Evolutionary conservation across 352 stramenopile genomes (phyloP).

Genomic region (Phytophthora macrochlamydospora): DNA sequence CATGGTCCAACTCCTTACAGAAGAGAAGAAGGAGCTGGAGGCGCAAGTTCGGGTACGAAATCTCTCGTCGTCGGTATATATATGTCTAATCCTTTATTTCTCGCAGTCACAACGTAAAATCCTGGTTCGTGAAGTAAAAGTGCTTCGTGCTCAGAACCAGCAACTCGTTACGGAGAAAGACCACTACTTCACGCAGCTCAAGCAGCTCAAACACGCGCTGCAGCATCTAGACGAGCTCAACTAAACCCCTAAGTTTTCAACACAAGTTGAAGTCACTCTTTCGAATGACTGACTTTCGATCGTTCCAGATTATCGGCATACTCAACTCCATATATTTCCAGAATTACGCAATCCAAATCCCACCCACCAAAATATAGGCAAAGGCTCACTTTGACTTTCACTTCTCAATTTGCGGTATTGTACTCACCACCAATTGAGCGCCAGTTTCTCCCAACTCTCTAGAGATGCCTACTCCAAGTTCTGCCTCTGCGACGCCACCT

Average conservation of each 20-base stretch:
- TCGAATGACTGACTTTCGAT: not conserved
- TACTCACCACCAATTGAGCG: no score
- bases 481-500: no score
- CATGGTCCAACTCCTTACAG: constrained; percentile 73
- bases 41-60: constrained; percentile 55
- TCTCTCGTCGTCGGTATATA: no score
- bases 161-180: constrained; percentile 67
- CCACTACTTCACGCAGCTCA: constrained; percentile 76
- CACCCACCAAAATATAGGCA: not conserved
- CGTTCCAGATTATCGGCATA: no score
- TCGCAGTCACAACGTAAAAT: constrained; percentile 75
- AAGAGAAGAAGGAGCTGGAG: constrained; percentile 82
- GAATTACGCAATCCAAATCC: not conserved
- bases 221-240: constrained; percentile 75
- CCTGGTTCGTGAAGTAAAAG: constrained; percentile 82
- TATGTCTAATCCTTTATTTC: not conserved
- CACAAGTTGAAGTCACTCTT: constrained; percentile 13
- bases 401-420: not conserved
- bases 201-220: constrained; percentile 76
- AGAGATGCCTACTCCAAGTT: no score
- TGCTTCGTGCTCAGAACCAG: constrained; percentile 69
- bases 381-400: not conserved
- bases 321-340: not conserved
- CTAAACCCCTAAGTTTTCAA: constrained; percentile 6
- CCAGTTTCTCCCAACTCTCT: no score